phyloP scores from a whole-genome alignment of 306 rosid species.

The Argentina anserina region DNA sequence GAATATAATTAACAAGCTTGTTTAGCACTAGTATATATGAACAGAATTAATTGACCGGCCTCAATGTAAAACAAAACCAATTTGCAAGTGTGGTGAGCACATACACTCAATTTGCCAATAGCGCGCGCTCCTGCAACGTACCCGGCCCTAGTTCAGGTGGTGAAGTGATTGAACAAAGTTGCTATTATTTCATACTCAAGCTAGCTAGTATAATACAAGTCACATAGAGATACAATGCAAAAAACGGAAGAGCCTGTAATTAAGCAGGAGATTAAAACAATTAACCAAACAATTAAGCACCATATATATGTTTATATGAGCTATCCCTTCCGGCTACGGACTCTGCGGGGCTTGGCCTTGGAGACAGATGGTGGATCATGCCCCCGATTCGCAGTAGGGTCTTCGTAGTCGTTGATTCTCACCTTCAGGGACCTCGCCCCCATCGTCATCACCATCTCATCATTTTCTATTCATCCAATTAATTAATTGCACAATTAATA shows the following conservation, averaged over 20 bases:
- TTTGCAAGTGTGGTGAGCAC: too few species aligned
- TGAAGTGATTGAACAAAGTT: too few species aligned
- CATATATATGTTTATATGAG: not conserved
- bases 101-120: too few species aligned
- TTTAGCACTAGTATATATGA: too few species aligned
- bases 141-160: too few species aligned
- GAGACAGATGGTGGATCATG: slow-evolving; percentile 39
- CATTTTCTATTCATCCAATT: not conserved
- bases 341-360: not conserved
- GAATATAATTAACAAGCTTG: too few species aligned
- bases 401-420: slow-evolving; percentile 41
- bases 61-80: too few species aligned
- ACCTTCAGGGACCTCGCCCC: slow-evolving; percentile 31
- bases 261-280: not conserved
- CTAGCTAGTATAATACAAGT: not conserved
- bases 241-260: not conserved
- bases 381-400: slow-evolving; percentile 42
- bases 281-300: not conserved
- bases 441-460: slow-evolving; percentile 4
- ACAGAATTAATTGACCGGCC: too few species aligned
- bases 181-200: not conserved
- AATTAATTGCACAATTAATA: not conserved
- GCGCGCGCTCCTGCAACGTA: too few species aligned
- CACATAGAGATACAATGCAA: not conserved
- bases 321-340: slow-evolving; percentile 10